phyloP scores from a whole-genome alignment of 2,329 filamentous ascomycete species.

The Ophiosphaerella korrae region DNA sequence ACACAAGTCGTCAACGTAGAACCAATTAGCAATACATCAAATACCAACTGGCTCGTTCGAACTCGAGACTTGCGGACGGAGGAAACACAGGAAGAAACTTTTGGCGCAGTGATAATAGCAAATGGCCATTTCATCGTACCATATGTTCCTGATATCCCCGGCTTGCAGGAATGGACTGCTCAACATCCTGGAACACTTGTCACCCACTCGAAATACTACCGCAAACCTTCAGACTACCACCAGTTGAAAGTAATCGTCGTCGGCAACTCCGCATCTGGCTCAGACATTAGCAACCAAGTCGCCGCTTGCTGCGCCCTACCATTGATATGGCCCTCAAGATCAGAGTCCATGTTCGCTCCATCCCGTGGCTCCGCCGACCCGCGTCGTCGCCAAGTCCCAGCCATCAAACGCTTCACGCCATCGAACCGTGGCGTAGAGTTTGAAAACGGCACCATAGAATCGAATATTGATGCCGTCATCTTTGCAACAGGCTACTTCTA shows the following conservation, averaged over 20 bases:
- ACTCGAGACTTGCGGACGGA: conserved; percentile 57
- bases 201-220: conserved; percentile 75
- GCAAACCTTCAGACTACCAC: conserved; percentile 65
- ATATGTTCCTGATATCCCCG: conserved; percentile 50
- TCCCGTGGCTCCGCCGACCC: conserved; percentile 36
- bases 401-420: conserved; percentile 61
- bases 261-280: conserved; percentile 81
- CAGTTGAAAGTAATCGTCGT: conserved; percentile 79
- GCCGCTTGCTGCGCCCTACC: conserved; percentile 62
- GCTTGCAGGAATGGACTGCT: conserved; percentile 49
- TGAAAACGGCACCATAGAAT: conserved; percentile 67
- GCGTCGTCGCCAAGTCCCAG: conserved; percentile 62
- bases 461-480: conserved; percentile 73
- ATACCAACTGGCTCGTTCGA: conserved; percentile 64
- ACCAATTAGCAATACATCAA: conserved; percentile 24
- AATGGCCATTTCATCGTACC: conserved; percentile 57
- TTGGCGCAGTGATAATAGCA: conserved; percentile 57
- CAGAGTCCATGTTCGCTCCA: conserved; percentile 16
- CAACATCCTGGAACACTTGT: conserved; percentile 46
- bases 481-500: conserved; percentile 93
- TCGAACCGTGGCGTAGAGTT: conserved; percentile 68
- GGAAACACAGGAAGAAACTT: conserved; percentile 53
- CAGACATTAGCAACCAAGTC: conserved; percentile 83
- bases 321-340: conserved; percentile 56
- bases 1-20: conserved; percentile 70